Evolutionary conservation across 2,329 filamentous ascomycete species (phyloP), one percentile per base, ranked within the genome.

Genomic region (Pseudogymnoascus sp.): DNA sequence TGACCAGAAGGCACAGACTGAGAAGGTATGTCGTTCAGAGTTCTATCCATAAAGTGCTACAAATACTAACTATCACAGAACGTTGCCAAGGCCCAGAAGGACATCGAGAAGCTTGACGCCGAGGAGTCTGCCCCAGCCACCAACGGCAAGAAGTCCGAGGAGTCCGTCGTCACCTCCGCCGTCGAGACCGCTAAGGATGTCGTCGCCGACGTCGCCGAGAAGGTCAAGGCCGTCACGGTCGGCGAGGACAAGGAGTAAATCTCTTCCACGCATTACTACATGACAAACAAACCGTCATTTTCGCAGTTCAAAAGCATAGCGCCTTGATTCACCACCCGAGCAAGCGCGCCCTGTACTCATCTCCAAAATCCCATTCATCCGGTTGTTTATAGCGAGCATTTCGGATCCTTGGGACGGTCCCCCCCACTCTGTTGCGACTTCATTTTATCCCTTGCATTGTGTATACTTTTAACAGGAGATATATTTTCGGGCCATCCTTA

Each of bases 11-110:
- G 81, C 84, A 67, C 91, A 97, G 82, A 99, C 94, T 18, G 85
- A 94, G 74, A 88, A 90, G 79, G 94, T 96, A 78, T 39, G 12
- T 55, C 39, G 5, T 35, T 63, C 5, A 21, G 1, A 39, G 3
- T 33, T 5, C 25, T 60, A 29, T 15, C 10, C 1, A 33, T 35
- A 5, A n/a, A 29, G 45, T 66, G 64, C 67, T 71, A 64, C 67
- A 62, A 61, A 66, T 67, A 63, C 71, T 78, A 72, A 78, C 64
- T 12, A 36, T 6, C 31, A 6, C 71, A 97, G 94, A 99, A 99
- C 81, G 88, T 97, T 65, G 90, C 91, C 66, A 96, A 97, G 78
- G 94, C 94, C 65, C 89, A 96, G 81, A 93, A 93, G 77, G 92
- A 97, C 76, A 95, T 99, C 66, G 90, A 92, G 73, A 87, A 87